Percentiles rank a stretch among this genome's conserved stretches.
phyloP scores from a whole-genome alignment of 2,329 filamentous ascomycete genomes.

The Aureobasidium sp. region DNA sequence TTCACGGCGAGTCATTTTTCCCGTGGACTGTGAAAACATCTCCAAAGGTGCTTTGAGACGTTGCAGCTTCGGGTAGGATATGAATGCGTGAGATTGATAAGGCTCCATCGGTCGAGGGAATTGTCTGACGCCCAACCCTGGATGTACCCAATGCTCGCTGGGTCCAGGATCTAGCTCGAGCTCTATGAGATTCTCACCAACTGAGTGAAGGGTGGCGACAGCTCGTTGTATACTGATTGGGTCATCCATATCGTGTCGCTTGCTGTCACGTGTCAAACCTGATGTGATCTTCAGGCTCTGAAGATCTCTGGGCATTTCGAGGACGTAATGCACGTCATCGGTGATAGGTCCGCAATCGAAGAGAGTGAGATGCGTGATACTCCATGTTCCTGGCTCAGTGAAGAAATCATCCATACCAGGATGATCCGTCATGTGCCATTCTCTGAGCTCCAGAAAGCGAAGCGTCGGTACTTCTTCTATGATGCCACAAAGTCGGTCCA shows the following conservation, averaged over 20 bases:
- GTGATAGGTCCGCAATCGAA: not conserved
- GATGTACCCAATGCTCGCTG: not conserved
- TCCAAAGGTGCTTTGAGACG: not conserved
- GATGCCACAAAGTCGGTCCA: not conserved
- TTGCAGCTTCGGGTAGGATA: not conserved
- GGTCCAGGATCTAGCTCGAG: not conserved
- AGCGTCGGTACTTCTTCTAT: not conserved
- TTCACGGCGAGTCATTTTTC: not conserved
- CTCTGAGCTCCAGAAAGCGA: not conserved
- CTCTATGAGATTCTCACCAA: not conserved
- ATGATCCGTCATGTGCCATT: not conserved
- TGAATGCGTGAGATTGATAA: not conserved
- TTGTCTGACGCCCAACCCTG: not conserved
- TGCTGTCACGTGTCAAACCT: not conserved
- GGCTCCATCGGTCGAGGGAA: not conserved
- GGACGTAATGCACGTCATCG: not conserved
- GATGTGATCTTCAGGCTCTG: not conserved
- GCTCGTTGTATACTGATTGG: not conserved
- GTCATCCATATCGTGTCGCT: not conserved
- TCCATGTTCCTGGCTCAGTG: not conserved
- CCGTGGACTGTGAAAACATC: not conserved
- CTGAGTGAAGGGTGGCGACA: not conserved
- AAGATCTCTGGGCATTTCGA: not conserved
- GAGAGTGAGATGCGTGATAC: not conserved
- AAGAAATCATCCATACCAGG: not conserved